These are phyloP conservation scores for Kalaharituber pfeilii DNA, from an alignment of 2,329 filamentous ascomycete genomes.

Conservation along the genomic window DNA sequence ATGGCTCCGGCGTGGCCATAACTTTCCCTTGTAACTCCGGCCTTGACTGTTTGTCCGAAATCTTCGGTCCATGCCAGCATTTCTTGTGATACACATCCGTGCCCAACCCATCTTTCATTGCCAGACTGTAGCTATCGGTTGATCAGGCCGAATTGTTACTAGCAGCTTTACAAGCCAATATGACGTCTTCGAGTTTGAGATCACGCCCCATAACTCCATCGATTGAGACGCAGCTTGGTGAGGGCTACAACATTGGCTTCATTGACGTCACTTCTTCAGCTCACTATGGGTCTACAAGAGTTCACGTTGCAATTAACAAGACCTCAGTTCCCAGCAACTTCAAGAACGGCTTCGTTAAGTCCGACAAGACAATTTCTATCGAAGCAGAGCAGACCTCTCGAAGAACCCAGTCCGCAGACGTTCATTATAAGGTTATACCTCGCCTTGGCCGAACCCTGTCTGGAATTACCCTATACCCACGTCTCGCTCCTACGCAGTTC, in stretches of 20 bases:
- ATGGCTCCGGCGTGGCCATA: no score
- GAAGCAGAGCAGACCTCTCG: conserved; percentile 35
- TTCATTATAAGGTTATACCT: conserved; percentile 25
- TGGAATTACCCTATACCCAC: conserved; percentile 41
- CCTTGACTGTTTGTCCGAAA: no score
- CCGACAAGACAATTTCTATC: conserved; percentile 40
- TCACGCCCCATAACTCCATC: conserved; percentile 33
- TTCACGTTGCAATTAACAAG: conserved; percentile 40
- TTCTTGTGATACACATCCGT: no score
- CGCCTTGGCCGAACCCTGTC: conserved; percentile 39
- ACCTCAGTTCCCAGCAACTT: conserved; percentile 36
- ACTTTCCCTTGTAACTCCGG: no score
- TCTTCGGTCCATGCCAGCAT: no score
- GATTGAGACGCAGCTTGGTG: conserved; percentile 38
- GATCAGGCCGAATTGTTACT: no score
- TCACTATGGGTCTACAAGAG: conserved; percentile 28
- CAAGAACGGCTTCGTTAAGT: conserved; percentile 44
- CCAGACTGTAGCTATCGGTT: no score
- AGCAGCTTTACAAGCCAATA: no score
- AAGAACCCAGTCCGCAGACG: conserved; percentile 27
- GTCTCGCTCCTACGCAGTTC: conserved; percentile 34
- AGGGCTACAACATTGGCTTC: conserved; percentile 25
- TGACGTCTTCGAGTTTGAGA: conserved; percentile 38
- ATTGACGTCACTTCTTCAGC: conserved; percentile 24
- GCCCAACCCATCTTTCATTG: no score